Percentiles rank a stretch among this genome's conserved stretches.
Evolutionary conservation across 805 yeast genomes (phyloP).

Genomic region (Ogataea trehaloabstinens): DNA sequence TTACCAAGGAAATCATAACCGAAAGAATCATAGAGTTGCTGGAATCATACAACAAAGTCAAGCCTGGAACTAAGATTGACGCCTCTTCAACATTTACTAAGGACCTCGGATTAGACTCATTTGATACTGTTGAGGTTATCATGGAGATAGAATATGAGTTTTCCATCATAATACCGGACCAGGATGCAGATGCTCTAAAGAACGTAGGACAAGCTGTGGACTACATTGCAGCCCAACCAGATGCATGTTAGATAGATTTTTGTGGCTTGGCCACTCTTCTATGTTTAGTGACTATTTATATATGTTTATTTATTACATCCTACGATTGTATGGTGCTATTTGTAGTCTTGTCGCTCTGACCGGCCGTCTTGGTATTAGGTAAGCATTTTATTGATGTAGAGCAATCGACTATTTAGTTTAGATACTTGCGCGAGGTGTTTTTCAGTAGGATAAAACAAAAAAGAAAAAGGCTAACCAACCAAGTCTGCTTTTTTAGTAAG

Average conservation of each 20-base stretch:
- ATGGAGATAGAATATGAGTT: slow-evolving; percentile 74
- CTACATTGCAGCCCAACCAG: slow-evolving; percentile 71
- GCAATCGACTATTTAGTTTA: no score
- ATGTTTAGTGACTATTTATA: background rate
- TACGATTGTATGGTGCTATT: no score
- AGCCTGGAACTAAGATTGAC: slow-evolving; percentile 32
- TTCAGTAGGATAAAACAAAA: no score
- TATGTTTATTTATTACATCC: slow-evolving; percentile 1
- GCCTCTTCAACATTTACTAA: slow-evolving; percentile 53
- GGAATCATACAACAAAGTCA: slow-evolving; percentile 62
- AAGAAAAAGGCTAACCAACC: no score
- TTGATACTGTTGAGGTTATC: slow-evolving; percentile 68
- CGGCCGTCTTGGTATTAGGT: background rate
- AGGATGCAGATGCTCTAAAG: slow-evolving; percentile 89
- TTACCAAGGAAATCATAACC: slow-evolving; percentile 59
- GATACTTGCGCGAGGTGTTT: no score
- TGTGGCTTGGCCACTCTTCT: no score
- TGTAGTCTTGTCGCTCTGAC: no score
- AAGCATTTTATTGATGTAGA: no score
- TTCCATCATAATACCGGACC: slow-evolving; percentile 82
- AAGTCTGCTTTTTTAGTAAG: no score
- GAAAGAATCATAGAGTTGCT: slow-evolving; percentile 63
- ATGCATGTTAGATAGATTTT: slow-evolving; percentile 33
- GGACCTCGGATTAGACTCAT: slow-evolving; percentile 69
- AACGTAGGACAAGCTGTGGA: slow-evolving; percentile 92